These are phyloP conservation scores for Musa beccarii DNA, from an alignment of 176 grass and related monocot genomes.

Conservation along the genomic window DNA sequence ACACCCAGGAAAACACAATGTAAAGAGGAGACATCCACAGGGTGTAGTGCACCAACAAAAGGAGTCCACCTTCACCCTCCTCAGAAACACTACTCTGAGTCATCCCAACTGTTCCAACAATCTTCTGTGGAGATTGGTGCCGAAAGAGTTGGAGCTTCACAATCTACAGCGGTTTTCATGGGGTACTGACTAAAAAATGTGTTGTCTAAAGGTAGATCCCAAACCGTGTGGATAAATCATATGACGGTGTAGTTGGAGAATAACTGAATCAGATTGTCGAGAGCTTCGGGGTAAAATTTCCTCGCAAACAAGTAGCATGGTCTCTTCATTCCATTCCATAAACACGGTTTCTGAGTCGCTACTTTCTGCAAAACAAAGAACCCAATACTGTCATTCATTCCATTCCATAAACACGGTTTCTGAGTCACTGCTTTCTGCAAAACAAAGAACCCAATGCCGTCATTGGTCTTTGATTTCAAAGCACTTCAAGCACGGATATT, in stretches of 20 bases:
- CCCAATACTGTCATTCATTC: conserved; percentile 27
- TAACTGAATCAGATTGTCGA: conserved; percentile 65
- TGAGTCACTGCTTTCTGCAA: conserved; percentile 56
- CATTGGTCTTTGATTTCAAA: background rate
- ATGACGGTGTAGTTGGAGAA: conserved; percentile 76
- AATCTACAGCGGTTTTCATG: conserved; percentile 45
- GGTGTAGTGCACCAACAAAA: conserved; percentile 32
- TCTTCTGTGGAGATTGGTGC: conserved; percentile 8
- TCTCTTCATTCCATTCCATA: conserved; percentile 91
- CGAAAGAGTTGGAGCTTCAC: conserved; percentile 25
- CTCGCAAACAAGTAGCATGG: conserved; percentile 94
- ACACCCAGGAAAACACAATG: too few species aligned
- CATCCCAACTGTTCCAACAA: conserved; percentile 20
- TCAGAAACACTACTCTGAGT: conserved; percentile 32
- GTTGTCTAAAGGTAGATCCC: conserved; percentile 18
- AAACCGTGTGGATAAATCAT: conserved; percentile 28
- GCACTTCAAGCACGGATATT: too few species aligned
- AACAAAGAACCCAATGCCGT: background rate
- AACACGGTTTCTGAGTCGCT: conserved; percentile 45
- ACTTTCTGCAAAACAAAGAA: conserved; percentile 48
- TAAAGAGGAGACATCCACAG: background rate
- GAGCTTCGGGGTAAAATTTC: conserved; percentile 78
- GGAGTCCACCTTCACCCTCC: conserved; percentile 27
- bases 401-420: conserved; percentile 83
- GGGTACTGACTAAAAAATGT: conserved; percentile 18